These are phyloP conservation scores for Aspergillus neoniger DNA, from an alignment of 2,329 filamentous ascomycete species.

Conservation along the genomic window DNA sequence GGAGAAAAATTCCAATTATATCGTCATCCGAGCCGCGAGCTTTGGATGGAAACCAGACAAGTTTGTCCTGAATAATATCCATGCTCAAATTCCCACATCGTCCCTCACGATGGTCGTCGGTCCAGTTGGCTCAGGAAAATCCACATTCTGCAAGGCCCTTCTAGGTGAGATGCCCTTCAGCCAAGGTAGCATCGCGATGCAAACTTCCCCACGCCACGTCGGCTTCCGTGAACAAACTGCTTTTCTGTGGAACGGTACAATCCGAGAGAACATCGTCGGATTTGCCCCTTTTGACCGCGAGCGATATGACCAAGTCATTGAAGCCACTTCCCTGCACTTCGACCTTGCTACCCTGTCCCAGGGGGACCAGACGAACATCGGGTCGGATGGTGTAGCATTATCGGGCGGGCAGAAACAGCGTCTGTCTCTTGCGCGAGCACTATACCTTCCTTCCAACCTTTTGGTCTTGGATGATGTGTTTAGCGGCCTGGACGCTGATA, in stretches of 20 bases:
- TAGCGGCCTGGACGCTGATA: not conserved
- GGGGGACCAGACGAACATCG: not conserved
- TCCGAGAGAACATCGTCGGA: constrained; percentile 28
- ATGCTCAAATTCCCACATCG: not conserved
- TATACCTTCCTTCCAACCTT: not conserved
- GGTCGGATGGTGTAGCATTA: not conserved
- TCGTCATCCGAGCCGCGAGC: not conserved
- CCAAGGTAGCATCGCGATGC: constrained; percentile 7
- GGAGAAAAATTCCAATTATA: too few species aligned
- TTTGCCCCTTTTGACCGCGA: constrained; percentile 12
- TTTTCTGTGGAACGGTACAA: constrained; percentile 17
- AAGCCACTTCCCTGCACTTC: not conserved
- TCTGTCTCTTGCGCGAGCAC: not conserved
- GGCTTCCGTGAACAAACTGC: constrained; percentile 19
- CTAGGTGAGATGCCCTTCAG: constrained; percentile 19
- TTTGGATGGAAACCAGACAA: not conserved
- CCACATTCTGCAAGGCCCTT: constrained; percentile 15
- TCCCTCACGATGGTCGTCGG: constrained; percentile 28
- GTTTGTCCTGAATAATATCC: not conserved
- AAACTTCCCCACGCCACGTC: not conserved
- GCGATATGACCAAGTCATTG: constrained; percentile 29
- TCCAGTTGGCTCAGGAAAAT: constrained; percentile 27
- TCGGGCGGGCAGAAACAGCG: not conserved
- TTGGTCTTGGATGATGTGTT: not conserved
- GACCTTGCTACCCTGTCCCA: not conserved